Percentiles rank a stretch among this genome's conserved stretches.
Conservation (phyloP, 805 yeast species). For the Kodamaea kaohsiungensis region DNA sequence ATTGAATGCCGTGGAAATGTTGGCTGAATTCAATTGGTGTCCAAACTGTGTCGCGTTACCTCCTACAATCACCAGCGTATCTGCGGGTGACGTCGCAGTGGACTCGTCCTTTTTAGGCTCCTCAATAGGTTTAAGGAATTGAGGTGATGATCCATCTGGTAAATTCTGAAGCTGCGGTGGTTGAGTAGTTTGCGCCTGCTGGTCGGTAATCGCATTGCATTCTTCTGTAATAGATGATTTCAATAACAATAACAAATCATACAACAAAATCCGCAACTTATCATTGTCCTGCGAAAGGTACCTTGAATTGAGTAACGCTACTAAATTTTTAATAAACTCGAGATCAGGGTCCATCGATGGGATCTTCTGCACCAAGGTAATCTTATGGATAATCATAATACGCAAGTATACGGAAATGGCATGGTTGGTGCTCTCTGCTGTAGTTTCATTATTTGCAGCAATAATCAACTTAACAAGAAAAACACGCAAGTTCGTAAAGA, state of each 20-base stretch:
- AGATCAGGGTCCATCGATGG: constrained; percentile 43
- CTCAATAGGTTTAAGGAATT: background rate
- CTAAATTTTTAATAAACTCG: constrained; percentile 51
- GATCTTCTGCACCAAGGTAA: constrained; percentile 44
- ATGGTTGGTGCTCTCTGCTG: constrained; percentile 13
- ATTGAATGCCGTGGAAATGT: constrained; percentile 22
- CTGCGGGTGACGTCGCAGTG: background rate
- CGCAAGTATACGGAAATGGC: constrained; percentile 52
- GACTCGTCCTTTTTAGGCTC: background rate
- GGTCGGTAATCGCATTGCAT: constrained; percentile 1
- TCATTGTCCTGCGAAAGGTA: constrained; percentile 39
- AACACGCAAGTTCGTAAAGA: constrained; percentile 23
- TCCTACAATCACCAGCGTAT: background rate
- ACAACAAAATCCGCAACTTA: constrained; percentile 55
- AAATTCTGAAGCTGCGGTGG: background rate
- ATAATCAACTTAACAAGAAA: constrained; percentile 24
- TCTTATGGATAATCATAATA: constrained; percentile 59
- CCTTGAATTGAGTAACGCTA: constrained; percentile 45
- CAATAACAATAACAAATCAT: constrained; percentile 58
- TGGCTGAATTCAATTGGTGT: background rate
- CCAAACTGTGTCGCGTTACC: background rate
- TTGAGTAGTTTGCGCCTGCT: background rate
- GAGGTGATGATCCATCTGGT: background rate
- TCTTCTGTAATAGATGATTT: constrained; percentile 39
- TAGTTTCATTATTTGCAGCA: constrained; percentile 13